phyloP scores from a whole-genome alignment of 129 eudicot genomes.

The Flaveria trinervia region DNA sequence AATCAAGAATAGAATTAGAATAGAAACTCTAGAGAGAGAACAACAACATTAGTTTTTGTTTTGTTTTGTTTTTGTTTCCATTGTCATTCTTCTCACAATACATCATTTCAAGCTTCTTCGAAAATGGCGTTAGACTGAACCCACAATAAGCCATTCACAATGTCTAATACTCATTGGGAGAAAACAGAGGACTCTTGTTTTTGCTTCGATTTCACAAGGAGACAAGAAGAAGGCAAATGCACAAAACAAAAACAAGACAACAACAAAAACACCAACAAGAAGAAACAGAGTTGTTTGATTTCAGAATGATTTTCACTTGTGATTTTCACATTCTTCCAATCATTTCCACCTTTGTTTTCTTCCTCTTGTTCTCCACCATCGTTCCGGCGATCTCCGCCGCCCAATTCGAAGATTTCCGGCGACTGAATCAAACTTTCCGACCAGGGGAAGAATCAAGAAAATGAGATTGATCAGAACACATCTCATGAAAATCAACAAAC shows the following conservation, averaged over 20 bases:
- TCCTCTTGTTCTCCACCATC: constrained; percentile 50
- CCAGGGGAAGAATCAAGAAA: constrained; percentile 56
- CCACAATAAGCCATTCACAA: constrained; percentile 18
- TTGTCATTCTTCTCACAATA: not conserved
- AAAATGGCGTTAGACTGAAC: constrained; percentile 54
- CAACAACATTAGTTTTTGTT: constrained; percentile 9
- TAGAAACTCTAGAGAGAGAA: constrained; percentile 42
- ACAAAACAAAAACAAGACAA: constrained; percentile 30
- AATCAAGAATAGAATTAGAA: constrained; percentile 59
- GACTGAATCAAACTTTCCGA: constrained; percentile 45
- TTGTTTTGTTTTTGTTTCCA: constrained; percentile 14
- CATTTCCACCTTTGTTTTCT: constrained; percentile 64
- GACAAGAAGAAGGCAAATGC: constrained; percentile 51
- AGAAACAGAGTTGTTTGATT: constrained; percentile 22
- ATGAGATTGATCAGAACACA: constrained; percentile 63
- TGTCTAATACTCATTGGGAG: constrained; percentile 36
- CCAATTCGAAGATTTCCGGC: constrained; percentile 26
- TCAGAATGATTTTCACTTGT: constrained; percentile 46
- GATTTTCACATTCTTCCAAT: constrained; percentile 53
- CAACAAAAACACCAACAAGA: not conserved
- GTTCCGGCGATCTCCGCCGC: constrained; percentile 41
- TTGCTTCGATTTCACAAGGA: constrained; percentile 42
- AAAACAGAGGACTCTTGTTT: constrained; percentile 32
- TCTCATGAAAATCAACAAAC: constrained; percentile 79
- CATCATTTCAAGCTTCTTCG: constrained; percentile 45